Percentiles rank a stretch among this genome's conserved stretches.
These are phyloP conservation scores for Gossypium davidsonii DNA, from an alignment of 441 rosid species.

Conservation along the genomic window DNA sequence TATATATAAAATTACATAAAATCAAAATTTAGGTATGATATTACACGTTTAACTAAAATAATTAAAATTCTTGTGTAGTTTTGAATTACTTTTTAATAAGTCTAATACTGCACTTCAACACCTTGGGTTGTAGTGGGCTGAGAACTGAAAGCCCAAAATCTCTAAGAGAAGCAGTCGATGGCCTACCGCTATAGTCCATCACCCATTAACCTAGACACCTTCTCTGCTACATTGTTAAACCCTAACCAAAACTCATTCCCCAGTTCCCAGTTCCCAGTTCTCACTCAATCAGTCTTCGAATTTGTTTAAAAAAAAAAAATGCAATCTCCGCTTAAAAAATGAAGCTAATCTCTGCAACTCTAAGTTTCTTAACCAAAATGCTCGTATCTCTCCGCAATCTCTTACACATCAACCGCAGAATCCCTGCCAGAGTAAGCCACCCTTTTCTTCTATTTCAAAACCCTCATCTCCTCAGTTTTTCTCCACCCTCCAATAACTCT, in stretches of 20 bases:
- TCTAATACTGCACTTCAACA: neutral
- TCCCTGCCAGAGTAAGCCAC: constrained; percentile 36
- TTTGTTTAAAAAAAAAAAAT: constrained; percentile 10
- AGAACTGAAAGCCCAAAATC: neutral
- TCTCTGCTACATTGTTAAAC: constrained; percentile 13
- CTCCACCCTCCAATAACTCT: constrained; percentile 15
- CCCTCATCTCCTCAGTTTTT: constrained; percentile 18
- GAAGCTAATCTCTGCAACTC: constrained; percentile 25
- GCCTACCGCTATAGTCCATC: neutral
- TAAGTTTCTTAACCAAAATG: constrained; percentile 36
- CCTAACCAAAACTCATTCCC: constrained; percentile 12
- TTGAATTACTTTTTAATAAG: too few species aligned
- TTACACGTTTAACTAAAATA: too few species aligned
- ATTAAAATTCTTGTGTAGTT: too few species aligned
- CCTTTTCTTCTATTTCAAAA: constrained; percentile 19
- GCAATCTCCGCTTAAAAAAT: constrained; percentile 29
- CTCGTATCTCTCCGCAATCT: constrained; percentile 42
- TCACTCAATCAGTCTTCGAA: neutral
- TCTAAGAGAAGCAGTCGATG: too few species aligned
- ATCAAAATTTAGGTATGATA: too few species aligned
- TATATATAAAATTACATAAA: too few species aligned
- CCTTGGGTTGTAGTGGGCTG: neutral
- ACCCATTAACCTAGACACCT: neutral
- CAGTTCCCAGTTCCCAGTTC: neutral
- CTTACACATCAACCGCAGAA: constrained; percentile 38